Evolutionary conservation across 768 basidiomycete genomes (phyloP).

Genomic region (Punctularia strigosozonata): DNA sequence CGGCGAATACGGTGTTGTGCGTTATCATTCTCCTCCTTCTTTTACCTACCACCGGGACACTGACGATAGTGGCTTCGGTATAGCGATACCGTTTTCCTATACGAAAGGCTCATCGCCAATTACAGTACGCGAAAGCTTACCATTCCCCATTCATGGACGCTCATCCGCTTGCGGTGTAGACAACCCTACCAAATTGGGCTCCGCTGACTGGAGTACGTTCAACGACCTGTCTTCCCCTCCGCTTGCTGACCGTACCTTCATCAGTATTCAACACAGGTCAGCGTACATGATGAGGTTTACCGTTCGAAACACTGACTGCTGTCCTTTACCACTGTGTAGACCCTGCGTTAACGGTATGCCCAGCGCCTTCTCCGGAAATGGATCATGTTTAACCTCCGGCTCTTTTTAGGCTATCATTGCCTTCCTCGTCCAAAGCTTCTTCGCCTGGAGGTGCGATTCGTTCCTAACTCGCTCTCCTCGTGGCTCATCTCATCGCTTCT

Average conservation of each 20-base stretch:
- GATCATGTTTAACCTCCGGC: background rate
- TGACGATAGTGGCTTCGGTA: too few species aligned
- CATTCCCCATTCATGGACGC: background rate
- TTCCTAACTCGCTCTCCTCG: too few species aligned
- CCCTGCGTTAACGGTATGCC: slow-evolving; percentile 13
- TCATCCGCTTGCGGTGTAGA: background rate
- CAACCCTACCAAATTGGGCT: slow-evolving; percentile 1
- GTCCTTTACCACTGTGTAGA: slow-evolving; percentile 5
- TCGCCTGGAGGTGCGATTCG: slow-evolving; percentile 20
- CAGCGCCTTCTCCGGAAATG: background rate
- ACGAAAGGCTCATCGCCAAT: slow-evolving; percentile 27
- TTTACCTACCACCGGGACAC: too few species aligned
- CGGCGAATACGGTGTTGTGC: slow-evolving; percentile 27
- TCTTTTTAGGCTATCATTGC: slow-evolving; percentile 13
- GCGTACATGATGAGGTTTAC: slow-evolving; percentile 11
- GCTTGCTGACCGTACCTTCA: too few species aligned
- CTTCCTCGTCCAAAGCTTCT: slow-evolving; percentile 13
- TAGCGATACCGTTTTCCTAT: slow-evolving; percentile 28
- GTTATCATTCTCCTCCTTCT: too few species aligned
- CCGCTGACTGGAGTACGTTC: slow-evolving; percentile 11
- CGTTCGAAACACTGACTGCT: background rate
- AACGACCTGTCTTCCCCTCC: too few species aligned
- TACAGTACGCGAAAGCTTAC: slow-evolving; percentile 23
- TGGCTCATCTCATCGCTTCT: slow-evolving; percentile 6
- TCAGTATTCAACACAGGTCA: slow-evolving; percentile 7